Percentiles rank a stretch among this genome's conserved stretches.
These are phyloP conservation scores for Flaveria sonorensis DNA, from an alignment of 129 eudicot genomes.

Conservation along the genomic window DNA sequence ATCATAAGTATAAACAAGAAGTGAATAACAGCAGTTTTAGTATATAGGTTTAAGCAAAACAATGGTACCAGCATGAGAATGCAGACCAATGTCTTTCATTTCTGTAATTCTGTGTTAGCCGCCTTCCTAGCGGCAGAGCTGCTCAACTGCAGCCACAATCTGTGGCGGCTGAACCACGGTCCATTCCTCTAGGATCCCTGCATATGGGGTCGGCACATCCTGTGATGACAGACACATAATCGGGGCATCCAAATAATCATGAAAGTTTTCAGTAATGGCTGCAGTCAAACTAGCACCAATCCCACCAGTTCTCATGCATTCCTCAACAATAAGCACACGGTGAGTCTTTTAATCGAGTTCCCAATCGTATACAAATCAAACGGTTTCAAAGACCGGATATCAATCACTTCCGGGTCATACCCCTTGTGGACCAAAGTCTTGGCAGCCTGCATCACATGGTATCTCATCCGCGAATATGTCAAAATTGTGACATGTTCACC, in stretches of 20 bases:
- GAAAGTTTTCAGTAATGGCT: constrained; percentile 76
- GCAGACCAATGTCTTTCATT: background rate
- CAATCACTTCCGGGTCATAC: constrained; percentile 92
- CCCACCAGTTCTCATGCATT: constrained; percentile 96
- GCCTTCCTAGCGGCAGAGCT: constrained; percentile 58
- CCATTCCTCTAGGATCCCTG: constrained; percentile 77
- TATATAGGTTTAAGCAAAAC: constrained; percentile 19
- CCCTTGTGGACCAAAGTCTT: constrained; percentile 92
- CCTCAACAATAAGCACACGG: constrained; percentile 88
- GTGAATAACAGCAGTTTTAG: background rate
- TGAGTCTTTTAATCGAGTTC: constrained; percentile 92
- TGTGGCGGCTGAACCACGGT: constrained; percentile 94
- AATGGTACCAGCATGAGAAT: constrained; percentile 20
- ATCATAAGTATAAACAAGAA: background rate
- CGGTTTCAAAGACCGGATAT: constrained; percentile 84
- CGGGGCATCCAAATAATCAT: constrained; percentile 89
- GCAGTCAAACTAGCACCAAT: constrained; percentile 97
- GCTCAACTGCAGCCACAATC: constrained; percentile 94
- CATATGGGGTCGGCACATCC: constrained; percentile 97
- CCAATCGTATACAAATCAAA: constrained; percentile 88
- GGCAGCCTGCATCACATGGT: constrained; percentile 91
- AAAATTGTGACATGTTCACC: constrained; percentile 85
- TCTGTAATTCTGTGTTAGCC: background rate
- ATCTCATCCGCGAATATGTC: constrained; percentile 89
- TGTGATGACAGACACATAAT: constrained; percentile 89